Percentiles rank a stretch among this genome's conserved stretches.
Evolutionary conservation across 805 yeast species (phyloP).

Genomic region (Wickerhamiella musiphila): DNA sequence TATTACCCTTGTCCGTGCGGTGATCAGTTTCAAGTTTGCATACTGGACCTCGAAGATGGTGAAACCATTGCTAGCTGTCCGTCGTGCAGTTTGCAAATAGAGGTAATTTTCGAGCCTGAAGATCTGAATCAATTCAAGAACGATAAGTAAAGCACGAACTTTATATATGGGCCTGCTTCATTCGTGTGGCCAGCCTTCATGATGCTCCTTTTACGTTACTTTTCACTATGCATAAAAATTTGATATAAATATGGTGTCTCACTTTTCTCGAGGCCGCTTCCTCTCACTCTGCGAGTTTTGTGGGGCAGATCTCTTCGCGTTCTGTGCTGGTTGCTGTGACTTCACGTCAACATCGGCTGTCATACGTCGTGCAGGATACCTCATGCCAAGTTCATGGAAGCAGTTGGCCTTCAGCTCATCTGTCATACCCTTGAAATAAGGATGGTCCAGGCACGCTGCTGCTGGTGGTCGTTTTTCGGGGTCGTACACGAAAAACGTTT

Average conservation of each 20-base stretch:
- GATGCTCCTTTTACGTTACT: no score
- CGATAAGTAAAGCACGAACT: no score
- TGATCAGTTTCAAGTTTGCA: constrained; percentile 70
- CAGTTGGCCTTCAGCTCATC: constrained; percentile 60
- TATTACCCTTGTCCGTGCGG: constrained; percentile 98
- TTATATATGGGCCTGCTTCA: no score
- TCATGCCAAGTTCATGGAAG: constrained; percentile 54
- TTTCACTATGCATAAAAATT: no score
- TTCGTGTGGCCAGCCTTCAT: no score
- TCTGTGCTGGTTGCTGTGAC: background rate
- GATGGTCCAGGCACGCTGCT: constrained; percentile 52
- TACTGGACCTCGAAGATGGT: constrained; percentile 79
- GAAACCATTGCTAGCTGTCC: constrained; percentile 88
- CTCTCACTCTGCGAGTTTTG: background rate
- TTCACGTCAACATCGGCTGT: constrained; percentile 11
- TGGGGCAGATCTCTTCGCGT: constrained; percentile 4
- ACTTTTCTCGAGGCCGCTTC: constrained; percentile 2
- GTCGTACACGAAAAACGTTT: constrained; percentile 58
- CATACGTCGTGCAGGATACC: constrained; percentile 75
- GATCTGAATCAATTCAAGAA: constrained; percentile 14
- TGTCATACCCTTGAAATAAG: constrained; percentile 56
- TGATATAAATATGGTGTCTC: constrained; percentile 1
- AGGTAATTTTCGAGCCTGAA: constrained; percentile 65
- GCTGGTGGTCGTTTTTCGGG: constrained; percentile 72
- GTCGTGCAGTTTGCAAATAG: constrained; percentile 82